phyloP scores from a whole-genome alignment of 2,329 filamentous ascomycete species.

The Trichoderma afroharzianum region DNA sequence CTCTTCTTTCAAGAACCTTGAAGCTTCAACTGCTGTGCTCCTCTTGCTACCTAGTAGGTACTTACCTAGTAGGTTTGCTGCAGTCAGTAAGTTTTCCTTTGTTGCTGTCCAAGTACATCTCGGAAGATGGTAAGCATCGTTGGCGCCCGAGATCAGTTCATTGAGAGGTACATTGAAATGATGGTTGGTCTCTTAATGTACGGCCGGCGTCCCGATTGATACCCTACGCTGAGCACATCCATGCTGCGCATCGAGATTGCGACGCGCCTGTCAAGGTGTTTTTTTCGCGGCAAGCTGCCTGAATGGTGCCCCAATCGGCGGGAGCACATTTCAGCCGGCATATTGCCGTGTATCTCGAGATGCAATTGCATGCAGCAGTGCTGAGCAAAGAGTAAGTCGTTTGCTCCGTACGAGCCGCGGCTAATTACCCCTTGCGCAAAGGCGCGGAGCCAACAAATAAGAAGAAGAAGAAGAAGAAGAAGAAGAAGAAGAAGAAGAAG shows the following conservation, averaged over 20 bases:
- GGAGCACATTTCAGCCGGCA: constrained; percentile 1
- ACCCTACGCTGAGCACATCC: background rate
- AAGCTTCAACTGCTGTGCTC: background rate
- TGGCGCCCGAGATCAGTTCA: background rate
- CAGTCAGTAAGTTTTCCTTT: background rate
- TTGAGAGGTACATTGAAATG: background rate
- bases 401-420: background rate
- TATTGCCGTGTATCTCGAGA: background rate
- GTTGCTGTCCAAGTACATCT: background rate
- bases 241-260: background rate
- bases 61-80: too few relatives aligned
- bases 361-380: background rate
- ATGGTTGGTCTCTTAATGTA: background rate
- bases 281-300: background rate
- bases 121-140: background rate
- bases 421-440: background rate
- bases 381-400: background rate
- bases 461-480: background rate
- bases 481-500: background rate
- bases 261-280: background rate
- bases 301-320: background rate
- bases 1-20: background rate
- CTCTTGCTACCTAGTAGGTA: too few relatives aligned
- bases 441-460: background rate
- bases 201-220: background rate